Conservation (phyloP, 352 stramenopile genomes). For the Globisporangium parvum region DNA sequence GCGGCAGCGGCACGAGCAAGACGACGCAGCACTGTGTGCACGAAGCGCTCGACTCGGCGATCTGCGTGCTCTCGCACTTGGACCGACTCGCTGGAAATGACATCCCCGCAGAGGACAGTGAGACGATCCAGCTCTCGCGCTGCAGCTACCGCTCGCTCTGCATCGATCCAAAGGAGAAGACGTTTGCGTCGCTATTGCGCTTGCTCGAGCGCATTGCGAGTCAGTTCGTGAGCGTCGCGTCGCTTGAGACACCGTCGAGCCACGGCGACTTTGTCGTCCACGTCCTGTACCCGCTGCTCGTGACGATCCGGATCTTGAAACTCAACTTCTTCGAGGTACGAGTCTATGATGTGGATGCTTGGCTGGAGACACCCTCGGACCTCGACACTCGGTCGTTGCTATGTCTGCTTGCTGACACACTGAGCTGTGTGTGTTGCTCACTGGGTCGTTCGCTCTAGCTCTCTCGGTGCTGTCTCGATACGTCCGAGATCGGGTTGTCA, state of each 20-base stretch:
- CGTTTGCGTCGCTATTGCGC: conserved; percentile 53
- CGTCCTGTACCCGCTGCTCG: conserved; percentile 65
- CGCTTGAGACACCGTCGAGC: not conserved
- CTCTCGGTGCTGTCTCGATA: conserved; percentile 58
- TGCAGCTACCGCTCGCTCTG: conserved; percentile 74
- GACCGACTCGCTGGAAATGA: conserved; percentile 74
- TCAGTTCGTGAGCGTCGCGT: conserved; percentile 20
- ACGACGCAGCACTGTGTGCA: conserved; percentile 39
- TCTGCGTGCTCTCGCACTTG: conserved; percentile 75
- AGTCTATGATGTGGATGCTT: not conserved
- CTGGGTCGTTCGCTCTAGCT: conserved; percentile 31
- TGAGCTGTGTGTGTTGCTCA: not conserved
- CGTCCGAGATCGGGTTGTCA: conserved; percentile 47
- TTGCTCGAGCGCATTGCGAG: conserved; percentile 40
- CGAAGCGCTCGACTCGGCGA: conserved; percentile 48
- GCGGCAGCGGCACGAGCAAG: conserved; percentile 16
- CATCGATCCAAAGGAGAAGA: conserved; percentile 71
- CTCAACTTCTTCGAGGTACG: conserved; percentile 87
- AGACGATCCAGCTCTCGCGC: conserved; percentile 74
- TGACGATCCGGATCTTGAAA: conserved; percentile 72
- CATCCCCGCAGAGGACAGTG: conserved; percentile 60
- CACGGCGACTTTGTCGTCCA: conserved; percentile 27
- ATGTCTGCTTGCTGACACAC: not conserved
- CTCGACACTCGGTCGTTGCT: not conserved
- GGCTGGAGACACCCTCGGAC: not conserved